These are phyloP conservation scores for Cinchona pubescens DNA, from an alignment of 257 asterid genomes.

Conservation along the genomic window DNA sequence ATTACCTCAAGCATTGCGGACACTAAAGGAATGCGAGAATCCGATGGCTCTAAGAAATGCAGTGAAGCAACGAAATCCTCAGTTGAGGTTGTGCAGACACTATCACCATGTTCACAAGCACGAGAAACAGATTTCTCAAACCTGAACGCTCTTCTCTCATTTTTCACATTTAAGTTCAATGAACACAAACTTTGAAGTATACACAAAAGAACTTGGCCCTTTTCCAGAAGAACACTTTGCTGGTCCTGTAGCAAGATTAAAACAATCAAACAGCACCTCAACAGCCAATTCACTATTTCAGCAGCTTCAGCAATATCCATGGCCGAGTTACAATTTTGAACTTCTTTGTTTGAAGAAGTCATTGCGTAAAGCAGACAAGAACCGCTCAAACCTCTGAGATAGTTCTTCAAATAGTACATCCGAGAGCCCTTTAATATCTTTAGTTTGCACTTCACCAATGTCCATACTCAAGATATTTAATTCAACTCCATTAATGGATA, in stretches of 20 bases:
- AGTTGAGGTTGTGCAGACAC: slow-evolving; percentile 41
- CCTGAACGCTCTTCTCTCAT: slow-evolving; percentile 23
- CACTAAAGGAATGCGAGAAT: slow-evolving; percentile 40
- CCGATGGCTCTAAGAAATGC: slow-evolving; percentile 54
- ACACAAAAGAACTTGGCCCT: slow-evolving; percentile 45
- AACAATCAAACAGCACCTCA: slow-evolving; percentile 70
- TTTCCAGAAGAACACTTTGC: slow-evolving; percentile 40
- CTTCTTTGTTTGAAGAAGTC: slow-evolving; percentile 28
- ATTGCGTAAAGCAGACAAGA: slow-evolving; percentile 35
- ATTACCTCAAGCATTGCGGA: slow-evolving; percentile 74
- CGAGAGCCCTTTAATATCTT: slow-evolving; percentile 45
- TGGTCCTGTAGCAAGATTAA: slow-evolving; percentile 40
- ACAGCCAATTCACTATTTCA: slow-evolving; percentile 48
- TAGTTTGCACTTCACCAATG: slow-evolving; percentile 30
- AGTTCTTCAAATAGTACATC: slow-evolving; percentile 48
- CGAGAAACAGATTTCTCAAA: slow-evolving; percentile 54
- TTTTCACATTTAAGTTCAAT: slow-evolving; percentile 25
- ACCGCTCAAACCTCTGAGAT: slow-evolving; percentile 41
- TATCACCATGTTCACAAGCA: slow-evolving; percentile 30
- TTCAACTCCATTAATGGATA: slow-evolving; percentile 21
- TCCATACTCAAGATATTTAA: slow-evolving; percentile 30
- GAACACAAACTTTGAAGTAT: slow-evolving; percentile 44
- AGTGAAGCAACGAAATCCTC: slow-evolving; percentile 65
- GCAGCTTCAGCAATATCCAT: slow-evolving; percentile 24
- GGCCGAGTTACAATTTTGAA: slow-evolving; percentile 28